Base-by-base conservation (phyloP, 2,329 filamentous ascomycete genomes). In the Fusarium chuoi region DNA sequence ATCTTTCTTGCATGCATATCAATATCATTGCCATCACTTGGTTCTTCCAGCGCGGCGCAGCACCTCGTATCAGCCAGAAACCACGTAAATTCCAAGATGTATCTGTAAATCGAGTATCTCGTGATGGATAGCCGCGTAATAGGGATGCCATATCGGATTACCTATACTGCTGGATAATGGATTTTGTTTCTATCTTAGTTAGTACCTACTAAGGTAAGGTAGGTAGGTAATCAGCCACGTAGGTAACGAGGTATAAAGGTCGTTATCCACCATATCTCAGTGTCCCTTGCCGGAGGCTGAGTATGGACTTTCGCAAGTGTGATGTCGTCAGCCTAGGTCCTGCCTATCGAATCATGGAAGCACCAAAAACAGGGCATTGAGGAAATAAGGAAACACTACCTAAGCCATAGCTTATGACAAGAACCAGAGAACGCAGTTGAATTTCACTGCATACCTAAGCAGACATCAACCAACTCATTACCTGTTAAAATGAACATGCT, bases 1-100 rank as follows among this genome's bases (percentile, higher is more conserved):
- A 33, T 59, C 44, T 18, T 38, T 59, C 44, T 39, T 59, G 56
- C 33, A 15, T 30, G 17, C 33, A 26, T 62, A 52, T 41, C n/a
- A 17, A 62, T 44, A 35, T 36, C 52, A 38, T 28, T 33, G 39
- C 52, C 55, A 45, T 48, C 26, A 33, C 46, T 51, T 60, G 35
- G 45, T 62, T 33, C 58, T 55, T 46, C 39, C 22, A 42, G n/a
- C n/a, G 68, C 65, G 68, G 60, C 68, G 65, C 65, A 70, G 68
- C 65, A 59, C 42, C 65, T 70, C 68, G 65, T 70, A 62, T 69
- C 42, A 51, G 33, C 33, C 30, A 46, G 38, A 26, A 45, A 51
- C 41, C 30, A 49, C 42, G 41, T 51, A 52, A 38, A 54, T 58
- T 48, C 26, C 35, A 48, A 30, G 28, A 41, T 49, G 62, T 62